Conservation (phyloP, 1,284 basidiomycete species). For the Moniliella sp. region DNA sequence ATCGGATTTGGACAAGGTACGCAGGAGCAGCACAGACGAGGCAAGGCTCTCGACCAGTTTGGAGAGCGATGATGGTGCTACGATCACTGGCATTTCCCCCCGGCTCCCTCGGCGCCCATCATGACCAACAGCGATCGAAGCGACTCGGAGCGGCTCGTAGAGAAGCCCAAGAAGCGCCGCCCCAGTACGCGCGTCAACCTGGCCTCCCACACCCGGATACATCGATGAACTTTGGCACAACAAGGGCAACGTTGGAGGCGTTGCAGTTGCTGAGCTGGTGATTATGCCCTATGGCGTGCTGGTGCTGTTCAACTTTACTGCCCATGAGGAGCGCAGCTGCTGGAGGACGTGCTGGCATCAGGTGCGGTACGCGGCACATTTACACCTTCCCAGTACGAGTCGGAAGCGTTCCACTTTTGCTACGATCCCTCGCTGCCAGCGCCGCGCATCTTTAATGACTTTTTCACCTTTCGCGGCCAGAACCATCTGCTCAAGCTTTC, state of each 20-base stretch:
- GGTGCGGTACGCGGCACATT: slow-evolving; percentile 16
- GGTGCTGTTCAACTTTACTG: slow-evolving; percentile 32
- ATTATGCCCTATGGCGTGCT: slow-evolving; percentile 30
- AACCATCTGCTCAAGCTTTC: slow-evolving; percentile 51
- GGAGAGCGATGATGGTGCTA: no score
- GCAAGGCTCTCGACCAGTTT: no score
- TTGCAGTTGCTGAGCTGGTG: slow-evolving; percentile 27
- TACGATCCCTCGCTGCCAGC: slow-evolving; percentile 63
- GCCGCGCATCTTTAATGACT: slow-evolving; percentile 57
- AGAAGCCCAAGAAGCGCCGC: no score
- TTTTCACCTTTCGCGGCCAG: slow-evolving; percentile 50
- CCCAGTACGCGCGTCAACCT: no score
- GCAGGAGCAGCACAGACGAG: no score
- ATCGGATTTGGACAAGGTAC: no score
- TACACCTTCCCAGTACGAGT: slow-evolving; percentile 13
- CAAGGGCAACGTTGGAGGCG: slow-evolving; percentile 22
- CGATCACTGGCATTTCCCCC: no score
- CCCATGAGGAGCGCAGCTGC: slow-evolving; percentile 23
- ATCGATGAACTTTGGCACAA: slow-evolving; percentile 22
- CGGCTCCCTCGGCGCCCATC: no score
- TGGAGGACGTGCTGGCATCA: slow-evolving; percentile 24
- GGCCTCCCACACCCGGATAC: slow-evolving; percentile 32
- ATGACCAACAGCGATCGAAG: no score
- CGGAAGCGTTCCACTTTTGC: slow-evolving; percentile 23
- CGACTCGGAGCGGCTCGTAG: no score